These are phyloP conservation scores for Curvularia verruculosa DNA, from an alignment of 2,329 filamentous ascomycete species.

Conservation along the genomic window DNA sequence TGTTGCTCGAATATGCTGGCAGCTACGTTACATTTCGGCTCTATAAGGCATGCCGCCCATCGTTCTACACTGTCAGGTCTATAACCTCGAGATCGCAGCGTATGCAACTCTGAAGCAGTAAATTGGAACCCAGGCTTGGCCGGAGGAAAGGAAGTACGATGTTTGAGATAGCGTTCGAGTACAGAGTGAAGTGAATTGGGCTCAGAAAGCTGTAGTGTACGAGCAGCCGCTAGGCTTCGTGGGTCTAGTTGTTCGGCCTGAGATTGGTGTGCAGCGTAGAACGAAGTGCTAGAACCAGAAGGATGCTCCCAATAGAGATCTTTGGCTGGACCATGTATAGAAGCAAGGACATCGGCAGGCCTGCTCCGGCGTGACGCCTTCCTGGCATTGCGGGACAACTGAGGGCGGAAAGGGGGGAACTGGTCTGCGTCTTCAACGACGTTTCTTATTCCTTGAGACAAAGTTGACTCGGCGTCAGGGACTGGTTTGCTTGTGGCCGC, in stretches of 20 bases:
- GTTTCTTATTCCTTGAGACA: not conserved
- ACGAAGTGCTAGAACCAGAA: conserved; percentile 20
- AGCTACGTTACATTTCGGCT: conserved; percentile 24
- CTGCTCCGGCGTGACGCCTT: conserved; percentile 32
- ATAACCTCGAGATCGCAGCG: conserved; percentile 29
- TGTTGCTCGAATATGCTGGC: conserved; percentile 25
- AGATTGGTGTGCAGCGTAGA: conserved; percentile 14
- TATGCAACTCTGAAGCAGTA: conserved; percentile 23
- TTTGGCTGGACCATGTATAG: conserved; percentile 24
- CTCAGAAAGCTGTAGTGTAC: conserved; percentile 2
- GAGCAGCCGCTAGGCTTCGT: not conserved
- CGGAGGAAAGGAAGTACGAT: conserved; percentile 13
- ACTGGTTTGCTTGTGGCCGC: not conserved
- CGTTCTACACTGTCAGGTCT: conserved; percentile 20
- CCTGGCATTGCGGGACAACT: conserved; percentile 18
- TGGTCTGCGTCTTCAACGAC: not conserved
- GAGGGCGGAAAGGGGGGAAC: conserved; percentile 14
- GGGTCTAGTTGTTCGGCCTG: not conserved
- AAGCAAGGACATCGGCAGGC: conserved; percentile 28
- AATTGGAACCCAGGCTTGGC: conserved; percentile 20
- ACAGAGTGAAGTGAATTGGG: conserved; percentile 33
- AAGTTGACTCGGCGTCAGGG: not conserved
- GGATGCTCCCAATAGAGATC: conserved; percentile 25
- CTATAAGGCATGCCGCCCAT: conserved; percentile 35
- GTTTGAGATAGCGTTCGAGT: conserved; percentile 35